phyloP scores from a whole-genome alignment of 1,284 basidiomycete species.

The Leccinum subspadiceum region DNA sequence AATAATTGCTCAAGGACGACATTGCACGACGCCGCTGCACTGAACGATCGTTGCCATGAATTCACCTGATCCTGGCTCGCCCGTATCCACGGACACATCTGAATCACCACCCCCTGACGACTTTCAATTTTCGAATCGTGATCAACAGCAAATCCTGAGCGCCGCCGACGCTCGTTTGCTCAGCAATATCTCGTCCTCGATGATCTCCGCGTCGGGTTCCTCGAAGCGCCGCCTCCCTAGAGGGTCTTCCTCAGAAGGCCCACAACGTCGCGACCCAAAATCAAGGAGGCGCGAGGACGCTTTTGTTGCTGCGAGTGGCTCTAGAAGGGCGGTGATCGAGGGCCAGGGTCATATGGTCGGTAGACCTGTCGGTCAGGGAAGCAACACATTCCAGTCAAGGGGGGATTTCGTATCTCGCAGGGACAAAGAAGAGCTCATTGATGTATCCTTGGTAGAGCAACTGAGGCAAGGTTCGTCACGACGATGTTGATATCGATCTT shows the following conservation, averaged over 20 bases:
- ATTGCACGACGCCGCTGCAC: background rate
- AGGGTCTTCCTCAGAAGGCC: conserved; percentile 34
- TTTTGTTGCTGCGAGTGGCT: conserved; percentile 19
- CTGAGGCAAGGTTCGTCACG: conserved; percentile 38
- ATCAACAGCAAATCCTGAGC: conserved; percentile 28
- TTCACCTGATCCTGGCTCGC: conserved; percentile 34
- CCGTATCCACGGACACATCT: conserved; percentile 36
- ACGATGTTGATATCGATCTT: background rate
- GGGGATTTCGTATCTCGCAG: conserved; percentile 28
- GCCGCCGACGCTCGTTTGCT: conserved; percentile 22
- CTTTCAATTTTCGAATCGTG: conserved; percentile 31
- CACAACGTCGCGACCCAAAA: conserved; percentile 38
- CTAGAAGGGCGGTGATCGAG: conserved; percentile 25
- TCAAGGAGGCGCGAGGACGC: conserved; percentile 41
- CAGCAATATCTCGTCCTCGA: conserved; percentile 20
- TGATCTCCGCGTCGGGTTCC: conserved; percentile 22
- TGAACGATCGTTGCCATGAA: conserved; percentile 24
- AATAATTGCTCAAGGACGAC: background rate
- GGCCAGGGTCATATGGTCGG: conserved; percentile 22
- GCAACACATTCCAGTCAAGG: conserved; percentile 25
- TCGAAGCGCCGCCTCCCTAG: conserved; percentile 42
- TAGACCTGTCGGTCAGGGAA: conserved; percentile 19
- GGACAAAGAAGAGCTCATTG: conserved; percentile 44
- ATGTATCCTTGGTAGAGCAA: conserved; percentile 37
- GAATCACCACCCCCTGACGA: conserved; percentile 36